These are phyloP conservation scores for Taphrina pruni DNA, from an alignment of 1,139 yeast genomes.

Conservation along the genomic window DNA sequence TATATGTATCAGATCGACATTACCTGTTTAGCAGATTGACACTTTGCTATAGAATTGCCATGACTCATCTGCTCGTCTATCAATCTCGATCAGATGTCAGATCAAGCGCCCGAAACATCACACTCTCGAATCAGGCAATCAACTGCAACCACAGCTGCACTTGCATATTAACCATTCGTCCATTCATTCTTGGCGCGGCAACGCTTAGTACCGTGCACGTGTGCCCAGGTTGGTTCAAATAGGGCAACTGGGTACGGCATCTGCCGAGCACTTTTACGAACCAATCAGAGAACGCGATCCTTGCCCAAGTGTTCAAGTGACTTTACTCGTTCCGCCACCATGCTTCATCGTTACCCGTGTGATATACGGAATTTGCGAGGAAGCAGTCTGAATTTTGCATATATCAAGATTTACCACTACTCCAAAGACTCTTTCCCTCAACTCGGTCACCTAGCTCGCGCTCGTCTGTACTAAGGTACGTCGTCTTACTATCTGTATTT, in stretches of 20 bases:
- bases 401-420: background rate
- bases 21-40: too few relatives aligned
- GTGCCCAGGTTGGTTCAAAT: background rate
- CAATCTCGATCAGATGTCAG: too few relatives aligned
- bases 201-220: too few relatives aligned
- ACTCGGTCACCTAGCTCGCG: slow-evolving; percentile 40
- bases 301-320: slow-evolving; percentile 1
- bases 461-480: slow-evolving; percentile 36
- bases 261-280: background rate
- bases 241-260: background rate
- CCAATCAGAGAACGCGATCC: background rate
- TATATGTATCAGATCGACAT: too few relatives aligned
- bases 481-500: background rate
- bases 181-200: too few relatives aligned
- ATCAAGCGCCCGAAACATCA: too few relatives aligned
- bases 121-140: too few relatives aligned
- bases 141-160: too few relatives aligned
- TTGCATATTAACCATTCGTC: too few relatives aligned
- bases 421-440: slow-evolving; percentile 1
- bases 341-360: slow-evolving; percentile 6
- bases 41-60: too few relatives aligned
- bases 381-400: slow-evolving; percentile 3
- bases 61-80: too few relatives aligned
- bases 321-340: background rate
- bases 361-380: background rate